phyloP scores from a whole-genome alignment of 768 basidiomycete genomes.

The Mycena sanguinolenta region DNA sequence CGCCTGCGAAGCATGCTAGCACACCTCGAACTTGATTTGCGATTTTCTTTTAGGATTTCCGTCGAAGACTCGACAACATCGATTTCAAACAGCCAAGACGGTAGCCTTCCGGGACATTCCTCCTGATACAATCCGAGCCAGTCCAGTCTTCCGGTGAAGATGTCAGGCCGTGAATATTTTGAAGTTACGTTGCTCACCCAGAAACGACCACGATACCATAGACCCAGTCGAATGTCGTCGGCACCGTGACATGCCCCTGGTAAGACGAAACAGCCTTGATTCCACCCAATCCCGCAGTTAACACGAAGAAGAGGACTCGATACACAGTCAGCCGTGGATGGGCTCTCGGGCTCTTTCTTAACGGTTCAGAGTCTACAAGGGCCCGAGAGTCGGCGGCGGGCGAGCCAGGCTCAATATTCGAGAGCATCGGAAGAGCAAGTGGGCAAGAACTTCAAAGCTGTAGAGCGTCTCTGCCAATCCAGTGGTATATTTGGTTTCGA shows the following conservation, averaged over 20 bases:
- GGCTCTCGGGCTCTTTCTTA: not conserved
- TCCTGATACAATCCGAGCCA: constrained; percentile 27
- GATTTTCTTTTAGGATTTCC: too few relatives aligned
- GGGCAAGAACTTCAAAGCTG: too few relatives aligned
- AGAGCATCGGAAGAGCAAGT: not conserved
- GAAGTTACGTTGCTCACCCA: constrained; percentile 16
- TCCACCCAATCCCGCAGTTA: constrained; percentile 2
- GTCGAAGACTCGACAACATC: constrained; percentile 12
- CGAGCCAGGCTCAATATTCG: constrained; percentile 3
- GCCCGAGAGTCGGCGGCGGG: not conserved
- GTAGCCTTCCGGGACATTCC: constrained; percentile 11
- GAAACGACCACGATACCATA: constrained; percentile 15
- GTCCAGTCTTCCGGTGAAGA: not conserved
- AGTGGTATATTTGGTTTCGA: too few relatives aligned
- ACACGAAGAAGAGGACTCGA: constrained; percentile 10
- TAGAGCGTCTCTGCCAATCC: too few relatives aligned
- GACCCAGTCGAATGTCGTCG: constrained; percentile 24
- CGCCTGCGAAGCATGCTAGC: too few relatives aligned
- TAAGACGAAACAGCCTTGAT: constrained; percentile 14
- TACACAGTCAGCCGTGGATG: constrained; percentile 22
- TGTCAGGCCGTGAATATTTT: not conserved
- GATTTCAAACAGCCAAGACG: constrained; percentile 17
- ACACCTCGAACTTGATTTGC: too few relatives aligned
- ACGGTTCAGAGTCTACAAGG: not conserved
- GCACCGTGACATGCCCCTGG: constrained; percentile 1